phyloP scores from a whole-genome alignment of 1,284 basidiomycete species.

The Phlebopus sp. region DNA sequence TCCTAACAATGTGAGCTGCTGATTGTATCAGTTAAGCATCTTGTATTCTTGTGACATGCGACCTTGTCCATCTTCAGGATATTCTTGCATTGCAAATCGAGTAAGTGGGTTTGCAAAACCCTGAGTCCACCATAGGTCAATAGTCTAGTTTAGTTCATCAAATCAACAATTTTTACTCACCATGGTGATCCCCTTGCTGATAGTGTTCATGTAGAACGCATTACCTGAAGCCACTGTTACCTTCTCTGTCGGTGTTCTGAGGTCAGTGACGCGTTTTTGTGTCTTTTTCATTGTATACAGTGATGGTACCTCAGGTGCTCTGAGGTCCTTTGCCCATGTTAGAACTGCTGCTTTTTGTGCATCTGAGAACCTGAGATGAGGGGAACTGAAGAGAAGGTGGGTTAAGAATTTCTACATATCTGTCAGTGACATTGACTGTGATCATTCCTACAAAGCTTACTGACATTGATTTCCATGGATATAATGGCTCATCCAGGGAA shows the following conservation, averaged over 20 bases:
- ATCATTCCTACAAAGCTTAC: no score
- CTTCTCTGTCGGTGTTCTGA: conserved; percentile 10
- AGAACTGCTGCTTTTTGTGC: conserved; percentile 7
- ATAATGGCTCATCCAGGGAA: no score
- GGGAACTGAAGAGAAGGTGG: conserved; percentile 1
- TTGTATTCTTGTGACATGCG: conserved; percentile 6
- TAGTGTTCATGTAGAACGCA: conserved; percentile 16
- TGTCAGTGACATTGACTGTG: no score
- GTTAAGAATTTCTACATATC: no score
- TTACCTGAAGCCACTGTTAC: not conserved
- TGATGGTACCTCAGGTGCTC: not conserved
- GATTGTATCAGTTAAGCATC: no score
- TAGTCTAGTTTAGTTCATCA: no score
- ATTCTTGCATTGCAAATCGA: conserved; percentile 3
- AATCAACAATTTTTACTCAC: not conserved
- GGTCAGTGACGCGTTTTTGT: not conserved
- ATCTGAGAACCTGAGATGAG: conserved; percentile 2
- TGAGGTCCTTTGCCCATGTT: conserved; percentile 9
- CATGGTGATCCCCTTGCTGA: conserved; percentile 9
- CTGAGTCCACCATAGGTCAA: not conserved
- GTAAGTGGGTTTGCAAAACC: conserved; percentile 5
- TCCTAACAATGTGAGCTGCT: no score
- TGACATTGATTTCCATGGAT: no score
- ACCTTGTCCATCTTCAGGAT: not conserved
- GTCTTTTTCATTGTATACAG: not conserved